Percentiles rank a stretch among this genome's conserved stretches.
Conservation (phyloP, 2,329 filamentous ascomycete species). For the Calonectria crousiana region DNA sequence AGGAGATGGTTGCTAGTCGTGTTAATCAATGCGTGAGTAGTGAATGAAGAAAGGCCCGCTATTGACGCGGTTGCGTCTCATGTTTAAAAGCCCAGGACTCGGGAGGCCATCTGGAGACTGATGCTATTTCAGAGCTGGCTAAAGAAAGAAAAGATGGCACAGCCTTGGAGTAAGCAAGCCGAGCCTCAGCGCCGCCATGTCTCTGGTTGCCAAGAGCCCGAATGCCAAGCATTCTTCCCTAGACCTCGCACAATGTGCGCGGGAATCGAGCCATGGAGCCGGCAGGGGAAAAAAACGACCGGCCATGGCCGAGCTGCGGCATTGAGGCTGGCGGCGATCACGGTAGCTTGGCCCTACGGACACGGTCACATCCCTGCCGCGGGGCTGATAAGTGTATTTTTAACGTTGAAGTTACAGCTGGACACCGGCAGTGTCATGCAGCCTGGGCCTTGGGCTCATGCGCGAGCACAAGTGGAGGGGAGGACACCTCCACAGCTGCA, state of each 20-base stretch:
- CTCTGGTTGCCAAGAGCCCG: not conserved
- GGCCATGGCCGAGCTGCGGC: not conserved
- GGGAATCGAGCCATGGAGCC: not conserved
- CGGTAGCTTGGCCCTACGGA: not conserved
- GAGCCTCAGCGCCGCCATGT: not conserved
- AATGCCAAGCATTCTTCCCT: constrained; percentile 1
- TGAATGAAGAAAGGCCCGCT: not conserved
- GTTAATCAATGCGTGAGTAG: not conserved
- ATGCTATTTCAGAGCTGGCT: not conserved
- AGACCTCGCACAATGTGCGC: not conserved
- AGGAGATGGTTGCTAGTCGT: not conserved
- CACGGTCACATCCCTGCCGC: not conserved
- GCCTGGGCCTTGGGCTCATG: not conserved
- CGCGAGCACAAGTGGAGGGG: not conserved
- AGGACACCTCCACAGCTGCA: not conserved
- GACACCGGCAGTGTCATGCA: not conserved
- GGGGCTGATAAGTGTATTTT: not conserved
- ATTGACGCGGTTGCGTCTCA: not conserved
- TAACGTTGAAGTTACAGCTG: not conserved
- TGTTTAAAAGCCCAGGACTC: not conserved
- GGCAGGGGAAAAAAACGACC: not conserved
- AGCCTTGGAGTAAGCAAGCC: not conserved
- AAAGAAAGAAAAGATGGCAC: not conserved
- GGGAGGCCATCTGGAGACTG: not conserved
- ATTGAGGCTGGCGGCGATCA: not conserved